Base-by-base conservation (phyloP, 1,284 basidiomycete genomes). In the Puccinia coronata region DNA sequence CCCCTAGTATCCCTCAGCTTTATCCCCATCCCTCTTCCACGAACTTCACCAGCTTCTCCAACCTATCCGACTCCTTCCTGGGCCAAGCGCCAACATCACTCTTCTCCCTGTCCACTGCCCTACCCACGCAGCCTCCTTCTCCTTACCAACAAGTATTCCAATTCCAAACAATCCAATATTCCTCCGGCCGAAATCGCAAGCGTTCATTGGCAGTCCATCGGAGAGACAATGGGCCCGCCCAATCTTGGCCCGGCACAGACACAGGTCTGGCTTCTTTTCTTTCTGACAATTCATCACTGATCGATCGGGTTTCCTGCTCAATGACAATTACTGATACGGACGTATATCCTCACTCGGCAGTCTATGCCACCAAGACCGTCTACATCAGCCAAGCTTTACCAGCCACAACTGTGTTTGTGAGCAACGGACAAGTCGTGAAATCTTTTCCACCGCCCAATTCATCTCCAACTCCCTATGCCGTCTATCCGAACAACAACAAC, bases 341-440 rank as follows among this genome's bases (percentile, higher is more conserved):
- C 4, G 23, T 43, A 6, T 6, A 41, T 67, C 14, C 12, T 49
- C n/a, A 43, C 36, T 43, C n/a, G 8, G 16, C n/a, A 71, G 69
- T 71, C 47, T 71, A 51, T 34, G 69, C 69, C 6, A 71, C 69
- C 47, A 71, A 71, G 47, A 71, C 69, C 0, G 47, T 71, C 25
- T 71, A 51, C 25, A 49, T 71, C 16, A 71, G 69, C 41, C 47
- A 47, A 71, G 43, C 69, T 36, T 47, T 25, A 11, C 69, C 69
- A 14, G 31, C 69, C 16, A 71, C 47, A 23, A 71, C 69, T 18
- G 69, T 71, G 25, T 71, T 23, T 51, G 69, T 71, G 5, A 71
- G 69, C 28, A 71, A 71, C 28, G 69, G 69, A 20, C 69, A 71
- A 31, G 53, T 71, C 28, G 9, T 71, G 28, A 49, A 16, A 2